Evolutionary conservation across 306 rosid species (phyloP), one percentile per base, ranked within the genome.

Genomic region (Castanospermum australe): DNA sequence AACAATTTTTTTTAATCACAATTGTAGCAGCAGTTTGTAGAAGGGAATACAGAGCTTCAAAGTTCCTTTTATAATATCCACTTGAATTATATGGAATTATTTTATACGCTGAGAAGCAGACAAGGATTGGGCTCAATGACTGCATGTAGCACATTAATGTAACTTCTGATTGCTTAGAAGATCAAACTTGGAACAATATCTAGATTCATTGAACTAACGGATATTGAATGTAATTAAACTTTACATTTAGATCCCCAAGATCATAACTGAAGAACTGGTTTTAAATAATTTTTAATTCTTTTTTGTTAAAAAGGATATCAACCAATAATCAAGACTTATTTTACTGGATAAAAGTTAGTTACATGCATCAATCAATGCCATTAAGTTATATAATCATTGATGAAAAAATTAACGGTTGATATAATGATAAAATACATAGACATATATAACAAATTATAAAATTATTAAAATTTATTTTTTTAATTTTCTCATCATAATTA

Each of bases 141-240:
- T 70, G 38, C 71, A 54, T 61, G 9, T 50, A 77, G 69, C 77
- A 57, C 81, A 68, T 81, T 80, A n/a, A n/a, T n/a, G 59, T 20
- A 59, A 77, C 66, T 73, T 59, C 78, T 78, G 57, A 82, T 78
- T 82, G 76, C 79, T 51, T 78, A 20, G 36, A 82, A 64, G 50
- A 67, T 55, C 79, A 67, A 79, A 78, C 38, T 32, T 75, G 39
- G 51, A 85, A 61, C 51, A 25, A 54, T 54, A 74, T 54, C 65
- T 69, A 68, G 28, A 70, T 86, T 75, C 89, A 82, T 75, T 82
- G 89, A 75, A 86, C 82, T 70, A 32, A 69, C 38, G 45, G 36
- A 15, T 61, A n/a, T n/a, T n/a, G n/a, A n/a, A n/a, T 65, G 0
- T 28, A 42, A 15, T 14, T 67, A 42, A 70, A 73, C 17, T 72